Evolutionary conservation across 805 yeast species (phyloP).

Genomic region (Lipomyces yamadae): DNA sequence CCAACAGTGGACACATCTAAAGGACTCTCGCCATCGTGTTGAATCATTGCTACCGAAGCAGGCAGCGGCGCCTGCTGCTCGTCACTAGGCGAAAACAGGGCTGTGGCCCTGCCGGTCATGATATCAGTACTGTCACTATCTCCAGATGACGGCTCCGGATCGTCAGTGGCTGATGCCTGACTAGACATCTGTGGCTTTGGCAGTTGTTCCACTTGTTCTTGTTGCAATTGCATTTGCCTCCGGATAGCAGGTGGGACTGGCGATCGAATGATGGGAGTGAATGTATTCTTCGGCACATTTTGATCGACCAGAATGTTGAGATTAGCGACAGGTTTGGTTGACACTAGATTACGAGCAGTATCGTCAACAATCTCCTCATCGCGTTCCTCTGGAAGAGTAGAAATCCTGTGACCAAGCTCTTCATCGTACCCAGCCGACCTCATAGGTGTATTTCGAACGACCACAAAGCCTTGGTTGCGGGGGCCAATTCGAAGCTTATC

Average conservation of each 20-base stretch:
- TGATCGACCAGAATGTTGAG: constrained; percentile 21
- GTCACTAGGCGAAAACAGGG: constrained; percentile 1
- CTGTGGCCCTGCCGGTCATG: not conserved
- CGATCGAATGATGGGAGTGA: constrained; percentile 33
- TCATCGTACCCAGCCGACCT: constrained; percentile 14
- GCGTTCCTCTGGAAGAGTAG: not conserved
- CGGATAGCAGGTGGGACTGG: constrained; percentile 35
- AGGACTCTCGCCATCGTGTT: not conserved
- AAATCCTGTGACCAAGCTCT: not conserved
- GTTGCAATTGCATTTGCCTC: constrained; percentile 21
- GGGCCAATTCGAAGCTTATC: constrained; percentile 18
- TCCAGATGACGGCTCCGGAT: not conserved
- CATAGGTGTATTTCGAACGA: constrained; percentile 38
- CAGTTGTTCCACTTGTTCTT: constrained; percentile 5
- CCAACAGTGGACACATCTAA: constrained; percentile 22
- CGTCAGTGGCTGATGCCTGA: not conserved
- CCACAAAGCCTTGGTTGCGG: constrained; percentile 37
- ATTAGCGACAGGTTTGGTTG: not conserved
- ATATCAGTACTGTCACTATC: not conserved
- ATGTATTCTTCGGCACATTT: constrained; percentile 30
- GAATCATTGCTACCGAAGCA: not conserved
- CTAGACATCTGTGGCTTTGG: not conserved
- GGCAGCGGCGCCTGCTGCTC: not conserved
- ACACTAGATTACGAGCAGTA: not conserved
- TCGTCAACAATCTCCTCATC: constrained; percentile 5